Conservation (phyloP, 108 stramenopile genomes). For the Skeletonema grethae region DNA sequence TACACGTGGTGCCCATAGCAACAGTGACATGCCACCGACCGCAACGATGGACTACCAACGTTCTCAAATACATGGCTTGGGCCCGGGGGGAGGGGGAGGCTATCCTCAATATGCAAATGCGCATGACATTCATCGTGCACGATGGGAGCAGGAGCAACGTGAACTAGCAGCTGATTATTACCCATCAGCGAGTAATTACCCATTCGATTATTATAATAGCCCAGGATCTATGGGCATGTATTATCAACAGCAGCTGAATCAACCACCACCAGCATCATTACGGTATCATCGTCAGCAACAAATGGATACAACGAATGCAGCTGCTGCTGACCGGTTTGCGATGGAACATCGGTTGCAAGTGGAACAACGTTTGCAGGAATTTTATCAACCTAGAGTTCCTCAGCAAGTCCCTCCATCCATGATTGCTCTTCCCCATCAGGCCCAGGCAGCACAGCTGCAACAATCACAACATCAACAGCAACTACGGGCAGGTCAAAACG, state of each 20-base stretch:
- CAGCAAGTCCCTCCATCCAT: not conserved
- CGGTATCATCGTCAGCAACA: constrained; percentile 2
- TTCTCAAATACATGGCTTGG: not conserved
- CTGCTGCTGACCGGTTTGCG: not conserved
- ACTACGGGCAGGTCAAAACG: not conserved
- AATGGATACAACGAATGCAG: not conserved
- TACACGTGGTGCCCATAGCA: not conserved
- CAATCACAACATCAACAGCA: not conserved
- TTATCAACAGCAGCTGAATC: not conserved
- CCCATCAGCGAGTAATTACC: not conserved
- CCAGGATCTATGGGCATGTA: not conserved
- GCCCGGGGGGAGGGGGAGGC: not conserved
- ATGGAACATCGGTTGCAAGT: constrained; percentile 1
- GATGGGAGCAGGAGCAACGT: constrained; percentile 4
- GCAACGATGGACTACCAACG: not conserved
- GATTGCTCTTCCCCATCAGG: not conserved
- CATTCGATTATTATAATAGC: not conserved
- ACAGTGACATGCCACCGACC: not conserved
- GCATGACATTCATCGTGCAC: constrained; percentile 1
- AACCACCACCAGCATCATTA: not conserved
- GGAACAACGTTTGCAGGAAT: not conserved
- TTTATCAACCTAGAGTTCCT: not conserved
- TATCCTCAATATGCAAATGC: not conserved
- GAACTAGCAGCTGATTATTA: constrained; percentile 5
- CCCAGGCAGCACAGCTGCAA: not conserved